Conservation (phyloP, 768 basidiomycete species). For the Suillus sp. region DNA sequence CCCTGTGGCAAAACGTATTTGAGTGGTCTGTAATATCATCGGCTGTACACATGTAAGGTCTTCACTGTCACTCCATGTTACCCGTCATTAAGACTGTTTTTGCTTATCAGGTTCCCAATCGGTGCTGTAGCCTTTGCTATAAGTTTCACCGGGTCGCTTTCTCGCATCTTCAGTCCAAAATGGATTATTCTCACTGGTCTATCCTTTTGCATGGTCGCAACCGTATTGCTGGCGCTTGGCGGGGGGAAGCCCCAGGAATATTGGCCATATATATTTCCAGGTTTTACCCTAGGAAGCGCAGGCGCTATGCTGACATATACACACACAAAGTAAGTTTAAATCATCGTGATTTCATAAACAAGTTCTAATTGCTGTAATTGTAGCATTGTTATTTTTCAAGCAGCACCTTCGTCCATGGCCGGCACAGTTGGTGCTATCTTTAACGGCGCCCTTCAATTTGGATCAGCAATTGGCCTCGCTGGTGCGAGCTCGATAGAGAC, state of each 20-base stretch:
- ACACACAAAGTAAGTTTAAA: slow-evolving; percentile 47
- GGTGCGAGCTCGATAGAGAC: slow-evolving; percentile 50
- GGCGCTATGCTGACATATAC: slow-evolving; percentile 49
- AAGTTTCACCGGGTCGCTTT: slow-evolving; percentile 42
- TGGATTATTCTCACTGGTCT: slow-evolving; percentile 49
- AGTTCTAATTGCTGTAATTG: not conserved
- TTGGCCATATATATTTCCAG: slow-evolving; percentile 52
- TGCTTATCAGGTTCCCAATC: slow-evolving; percentile 40
- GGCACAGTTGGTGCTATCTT: slow-evolving; percentile 60
- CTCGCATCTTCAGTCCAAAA: slow-evolving; percentile 42
- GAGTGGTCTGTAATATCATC: slow-evolving; percentile 44
- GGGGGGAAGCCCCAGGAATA: slow-evolving; percentile 44
- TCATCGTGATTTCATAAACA: not conserved
- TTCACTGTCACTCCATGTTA: slow-evolving; percentile 9
- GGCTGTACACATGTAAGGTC: slow-evolving; percentile 41
- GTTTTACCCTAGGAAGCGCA: slow-evolving; percentile 47
- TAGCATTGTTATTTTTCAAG: slow-evolving; percentile 54
- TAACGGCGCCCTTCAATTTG: slow-evolving; percentile 55
- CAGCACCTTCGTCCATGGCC: slow-evolving; percentile 48
- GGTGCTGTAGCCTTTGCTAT: slow-evolving; percentile 40
- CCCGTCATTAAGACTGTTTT: slow-evolving; percentile 3
- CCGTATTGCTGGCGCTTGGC: slow-evolving; percentile 44
- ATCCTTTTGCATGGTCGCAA: slow-evolving; percentile 39
- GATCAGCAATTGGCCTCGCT: slow-evolving; percentile 52
- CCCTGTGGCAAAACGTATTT: slow-evolving; percentile 44